Evolutionary conservation across 495 filamentous ascomycete genomes (phyloP), one percentile per base, ranked within the genome.

Genomic region (Letharia lupina): DNA sequence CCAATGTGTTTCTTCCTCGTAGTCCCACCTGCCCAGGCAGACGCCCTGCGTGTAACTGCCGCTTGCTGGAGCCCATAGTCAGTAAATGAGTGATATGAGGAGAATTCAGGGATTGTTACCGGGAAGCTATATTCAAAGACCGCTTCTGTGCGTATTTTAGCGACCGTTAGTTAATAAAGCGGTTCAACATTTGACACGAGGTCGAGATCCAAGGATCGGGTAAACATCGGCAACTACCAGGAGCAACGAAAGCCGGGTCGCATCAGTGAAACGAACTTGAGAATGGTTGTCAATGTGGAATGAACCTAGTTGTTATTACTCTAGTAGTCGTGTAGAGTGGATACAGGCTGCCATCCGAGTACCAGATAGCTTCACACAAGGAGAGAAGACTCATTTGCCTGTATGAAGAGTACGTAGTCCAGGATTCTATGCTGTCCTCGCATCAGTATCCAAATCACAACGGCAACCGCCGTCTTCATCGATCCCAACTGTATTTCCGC

Each of bases 1-100:
- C 33, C 8, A 60, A 35, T 11, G 63, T 65, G 42, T 65, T 65
- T 50, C 23, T 47, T 16, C 16, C 54, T 3, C 41, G 54, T 48
- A 16, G 63, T 31, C 56, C 63, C 47, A 33, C 37, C 42, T 65
- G 54, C 20, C 5, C 33, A 37, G 54, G 54, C 63, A 60, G 63
- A 60, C 41, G 54, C 63, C 56, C 13, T 45, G 41, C 31, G 33
- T 40, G 12, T 40, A 20, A 18, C 11, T 47, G 41, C 18, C 63
- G 63, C 40, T 65, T 20, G 18, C 54, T 65, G 41, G 18, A 9
- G 35, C n/a, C 47, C 56, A 50, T 60, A 37, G 54, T 57, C 33
- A 57, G 54, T 23, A 8, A 9, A 37, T 1, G 28, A 56, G 3
- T 15, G 3, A 8, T 6, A 0, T 56, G 4, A 56, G 5, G 35